phyloP scores from a whole-genome alignment of 768 basidiomycete genomes.

The Collybiopsis confluens region DNA sequence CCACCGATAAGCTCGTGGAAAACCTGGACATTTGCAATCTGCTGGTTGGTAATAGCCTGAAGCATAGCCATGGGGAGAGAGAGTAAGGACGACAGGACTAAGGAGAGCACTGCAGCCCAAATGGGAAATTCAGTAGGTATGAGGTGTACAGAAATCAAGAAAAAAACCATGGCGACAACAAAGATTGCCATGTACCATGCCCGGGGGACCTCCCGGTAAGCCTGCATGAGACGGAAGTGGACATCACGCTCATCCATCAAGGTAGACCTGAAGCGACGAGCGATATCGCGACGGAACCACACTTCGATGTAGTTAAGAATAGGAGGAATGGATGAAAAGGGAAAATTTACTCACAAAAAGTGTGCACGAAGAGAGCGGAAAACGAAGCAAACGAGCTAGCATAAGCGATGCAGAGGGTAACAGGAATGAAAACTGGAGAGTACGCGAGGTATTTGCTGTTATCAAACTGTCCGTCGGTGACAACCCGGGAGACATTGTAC shows the following conservation, averaged over 20 bases:
- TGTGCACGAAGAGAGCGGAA: slow-evolving; percentile 72
- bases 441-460: slow-evolving; percentile 65
- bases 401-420: slow-evolving; percentile 65
- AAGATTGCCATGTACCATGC: slow-evolving; percentile 72
- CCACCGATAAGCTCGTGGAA: slow-evolving; percentile 77
- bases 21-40: slow-evolving; percentile 53
- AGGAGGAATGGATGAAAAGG: slow-evolving; percentile 4
- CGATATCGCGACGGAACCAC: slow-evolving; percentile 82
- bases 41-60: slow-evolving; percentile 86
- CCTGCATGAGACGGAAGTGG: slow-evolving; percentile 79
- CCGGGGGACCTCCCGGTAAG: slow-evolving; percentile 70
- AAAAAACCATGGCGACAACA: slow-evolving; percentile 48
- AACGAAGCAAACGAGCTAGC: slow-evolving; percentile 74
- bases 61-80: slow-evolving; percentile 75
- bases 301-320: slow-evolving; percentile 36
- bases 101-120: slow-evolving; percentile 63
- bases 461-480: slow-evolving; percentile 66
- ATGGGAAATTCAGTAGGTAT: slow-evolving; percentile 76
- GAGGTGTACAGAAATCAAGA: slow-evolving; percentile 65
- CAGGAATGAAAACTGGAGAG: slow-evolving; percentile 79
- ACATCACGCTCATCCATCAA: slow-evolving; percentile 78
- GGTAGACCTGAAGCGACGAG: slow-evolving; percentile 61
- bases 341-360: slow-evolving; percentile 55
- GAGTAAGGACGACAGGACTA: slow-evolving; percentile 46
- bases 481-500: slow-evolving; percentile 57